phyloP scores from a whole-genome alignment of 768 basidiomycete genomes.

The Amanita muscaria region DNA sequence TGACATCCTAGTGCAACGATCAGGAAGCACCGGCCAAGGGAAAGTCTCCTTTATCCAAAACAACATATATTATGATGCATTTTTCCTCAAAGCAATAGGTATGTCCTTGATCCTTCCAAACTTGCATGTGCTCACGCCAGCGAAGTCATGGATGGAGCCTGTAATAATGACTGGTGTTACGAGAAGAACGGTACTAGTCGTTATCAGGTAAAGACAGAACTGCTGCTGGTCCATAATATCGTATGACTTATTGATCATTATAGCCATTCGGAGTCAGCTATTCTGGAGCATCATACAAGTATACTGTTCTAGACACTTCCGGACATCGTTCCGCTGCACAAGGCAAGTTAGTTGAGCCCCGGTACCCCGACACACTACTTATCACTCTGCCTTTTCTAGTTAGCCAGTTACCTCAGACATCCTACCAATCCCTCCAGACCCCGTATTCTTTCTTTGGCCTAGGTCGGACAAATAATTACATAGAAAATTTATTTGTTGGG shows the following conservation, averaged over 20 bases:
- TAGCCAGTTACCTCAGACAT: constrained; percentile 86
- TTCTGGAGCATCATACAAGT: constrained; percentile 93
- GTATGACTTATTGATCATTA: constrained; percentile 4
- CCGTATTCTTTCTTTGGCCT: constrained; percentile 96
- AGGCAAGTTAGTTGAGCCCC: constrained; percentile 34
- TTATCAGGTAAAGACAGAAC: constrained; percentile 56
- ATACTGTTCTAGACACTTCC: constrained; percentile 88
- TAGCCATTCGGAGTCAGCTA: constrained; percentile 93
- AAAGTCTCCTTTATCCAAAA: constrained; percentile 83
- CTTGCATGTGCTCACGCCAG: not conserved
- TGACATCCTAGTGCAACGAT: constrained; percentile 87
- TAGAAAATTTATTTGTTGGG: constrained; percentile 96
- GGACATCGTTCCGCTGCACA: constrained; percentile 87
- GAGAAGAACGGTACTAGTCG: constrained; percentile 44
- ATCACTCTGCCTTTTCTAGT: constrained; percentile 36
- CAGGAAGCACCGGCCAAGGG: constrained; percentile 54
- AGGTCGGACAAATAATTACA: constrained; percentile 97
- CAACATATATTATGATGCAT: constrained; percentile 97
- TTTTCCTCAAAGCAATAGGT: constrained; percentile 97
- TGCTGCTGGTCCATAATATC: constrained; percentile 5
- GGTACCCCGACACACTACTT: not conserved
- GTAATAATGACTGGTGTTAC: constrained; percentile 73
- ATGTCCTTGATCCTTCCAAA: constrained; percentile 12
- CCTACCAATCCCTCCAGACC: constrained; percentile 82
- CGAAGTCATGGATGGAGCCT: constrained; percentile 88